Percentiles rank a stretch among this genome's conserved stretches.
phyloP scores from a whole-genome alignment of 306 rosid genomes.

The Hippophae gyantsensis region DNA sequence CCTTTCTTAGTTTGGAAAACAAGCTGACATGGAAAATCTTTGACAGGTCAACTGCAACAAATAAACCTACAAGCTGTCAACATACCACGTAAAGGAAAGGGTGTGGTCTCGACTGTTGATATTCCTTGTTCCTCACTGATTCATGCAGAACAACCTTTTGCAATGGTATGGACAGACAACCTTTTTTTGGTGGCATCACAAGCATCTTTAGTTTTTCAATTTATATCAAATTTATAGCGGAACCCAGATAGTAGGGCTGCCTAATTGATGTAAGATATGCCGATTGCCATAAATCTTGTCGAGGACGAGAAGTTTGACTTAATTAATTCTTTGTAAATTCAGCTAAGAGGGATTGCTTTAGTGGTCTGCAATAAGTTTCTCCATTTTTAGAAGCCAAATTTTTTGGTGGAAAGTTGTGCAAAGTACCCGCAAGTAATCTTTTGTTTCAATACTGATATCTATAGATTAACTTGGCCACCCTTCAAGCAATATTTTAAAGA shows the following conservation, averaged over 20 bases:
- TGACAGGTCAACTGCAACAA: slow-evolving; percentile 51
- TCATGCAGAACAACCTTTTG: slow-evolving; percentile 73
- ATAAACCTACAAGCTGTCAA: slow-evolving; percentile 43
- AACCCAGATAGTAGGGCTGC: slow-evolving; percentile 5
- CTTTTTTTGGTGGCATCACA: slow-evolving; percentile 8
- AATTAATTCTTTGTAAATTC: too few species aligned
- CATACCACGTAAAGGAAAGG: slow-evolving; percentile 54
- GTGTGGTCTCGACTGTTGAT: slow-evolving; percentile 47
- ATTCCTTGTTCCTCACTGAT: slow-evolving; percentile 58
- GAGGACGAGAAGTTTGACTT: too few species aligned
- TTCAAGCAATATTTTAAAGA: too few species aligned
- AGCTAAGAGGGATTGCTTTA: too few species aligned
- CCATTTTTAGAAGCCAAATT: too few species aligned
- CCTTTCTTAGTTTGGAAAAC: slow-evolving; percentile 4
- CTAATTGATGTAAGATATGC: background rate
- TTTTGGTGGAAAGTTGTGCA: too few species aligned
- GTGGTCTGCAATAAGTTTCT: too few species aligned
- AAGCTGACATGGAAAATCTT: slow-evolving; percentile 23
- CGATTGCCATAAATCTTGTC: background rate
- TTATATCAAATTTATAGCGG: slow-evolving; percentile 2
- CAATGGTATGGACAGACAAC: slow-evolving; percentile 38
- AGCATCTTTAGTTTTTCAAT: background rate
- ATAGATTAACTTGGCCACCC: too few species aligned
- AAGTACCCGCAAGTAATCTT: too few species aligned
- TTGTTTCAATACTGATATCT: too few species aligned